Percentiles rank a stretch among this genome's conserved stretches.
Evolutionary conservation across 2,329 filamentous ascomycete genomes (phyloP).

Genomic region (Pezicula carpinea): DNA sequence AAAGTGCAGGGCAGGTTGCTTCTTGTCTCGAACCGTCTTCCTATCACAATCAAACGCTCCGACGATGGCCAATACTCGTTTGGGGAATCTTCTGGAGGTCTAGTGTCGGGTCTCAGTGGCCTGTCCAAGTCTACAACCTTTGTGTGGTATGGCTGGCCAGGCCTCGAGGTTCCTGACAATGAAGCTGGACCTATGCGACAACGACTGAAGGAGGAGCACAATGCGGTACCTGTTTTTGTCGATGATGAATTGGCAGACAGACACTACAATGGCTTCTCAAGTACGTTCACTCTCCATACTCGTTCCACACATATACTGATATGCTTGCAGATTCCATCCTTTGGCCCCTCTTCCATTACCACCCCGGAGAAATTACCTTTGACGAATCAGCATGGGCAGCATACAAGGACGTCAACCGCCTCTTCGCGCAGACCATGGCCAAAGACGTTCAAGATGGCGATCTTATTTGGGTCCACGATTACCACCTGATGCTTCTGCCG

Average conservation of each 20-base stretch:
- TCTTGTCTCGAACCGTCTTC: constrained; percentile 89
- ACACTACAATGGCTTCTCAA: constrained; percentile 98
- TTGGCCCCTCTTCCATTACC: constrained; percentile 98
- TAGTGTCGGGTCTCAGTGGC: constrained; percentile 90
- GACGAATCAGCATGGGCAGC: constrained; percentile 92
- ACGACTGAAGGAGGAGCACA: constrained; percentile 80
- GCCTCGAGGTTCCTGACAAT: constrained; percentile 81
- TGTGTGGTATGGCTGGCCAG: constrained; percentile 98
- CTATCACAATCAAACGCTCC: constrained; percentile 92
- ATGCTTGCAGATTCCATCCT: constrained; percentile 75
- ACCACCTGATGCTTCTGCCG: constrained; percentile 94
- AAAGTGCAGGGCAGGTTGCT: constrained; percentile 49
- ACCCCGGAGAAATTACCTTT: constrained; percentile 96
- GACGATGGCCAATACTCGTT: constrained; percentile 91
- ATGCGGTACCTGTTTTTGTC: constrained; percentile 87
- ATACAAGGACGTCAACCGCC: constrained; percentile 86
- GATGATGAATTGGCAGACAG: constrained; percentile 89
- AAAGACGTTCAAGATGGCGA: constrained; percentile 90
- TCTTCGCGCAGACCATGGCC: constrained; percentile 85
- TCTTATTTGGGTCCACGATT: constrained; percentile 97
- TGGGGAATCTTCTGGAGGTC: constrained; percentile 92
- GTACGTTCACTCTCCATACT: constrained; percentile 46
- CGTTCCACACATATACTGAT: constrained; percentile 8
- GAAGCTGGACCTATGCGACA: constrained; percentile 72
- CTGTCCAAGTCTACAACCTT: constrained; percentile 90